These are phyloP conservation scores for Kuraishia piskuri DNA, from an alignment of 805 yeast genomes.

Conservation along the genomic window DNA sequence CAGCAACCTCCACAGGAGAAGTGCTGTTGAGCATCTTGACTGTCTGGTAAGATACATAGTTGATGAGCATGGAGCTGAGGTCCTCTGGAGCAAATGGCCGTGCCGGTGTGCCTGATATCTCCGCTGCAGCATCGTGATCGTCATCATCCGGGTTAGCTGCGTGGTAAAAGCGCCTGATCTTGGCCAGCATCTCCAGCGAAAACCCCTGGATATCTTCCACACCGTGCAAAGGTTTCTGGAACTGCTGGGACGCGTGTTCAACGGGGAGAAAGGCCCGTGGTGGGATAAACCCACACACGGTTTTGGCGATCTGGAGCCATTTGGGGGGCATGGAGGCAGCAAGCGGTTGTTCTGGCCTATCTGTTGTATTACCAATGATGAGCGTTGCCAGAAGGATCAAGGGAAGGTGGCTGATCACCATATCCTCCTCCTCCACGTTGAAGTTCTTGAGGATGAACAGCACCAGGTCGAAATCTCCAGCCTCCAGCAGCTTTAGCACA, in stretches of 20 bases:
- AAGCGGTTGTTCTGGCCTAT: slow-evolving; percentile 19
- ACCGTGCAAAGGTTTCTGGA: slow-evolving; percentile 5
- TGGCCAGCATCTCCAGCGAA: slow-evolving; percentile 8
- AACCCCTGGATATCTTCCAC: slow-evolving; percentile 8
- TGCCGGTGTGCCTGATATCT: slow-evolving; percentile 2
- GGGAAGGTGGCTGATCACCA: slow-evolving; percentile 70
- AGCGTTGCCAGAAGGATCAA: slow-evolving; percentile 46
- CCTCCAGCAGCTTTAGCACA: slow-evolving; percentile 34
- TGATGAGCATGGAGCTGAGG: slow-evolving; percentile 31
- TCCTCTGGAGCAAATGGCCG: slow-evolving; percentile 36
- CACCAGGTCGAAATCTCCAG: slow-evolving; percentile 37
- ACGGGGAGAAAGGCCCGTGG: slow-evolving; percentile 53
- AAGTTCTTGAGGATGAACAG: slow-evolving; percentile 55
- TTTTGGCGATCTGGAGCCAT: slow-evolving; percentile 15
- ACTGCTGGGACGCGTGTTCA: slow-evolving; percentile 26
- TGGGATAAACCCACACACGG: slow-evolving; percentile 48
- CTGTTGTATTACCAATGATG: slow-evolving; percentile 20
- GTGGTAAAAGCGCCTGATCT: slow-evolving; percentile 26
- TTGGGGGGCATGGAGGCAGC: neutral
- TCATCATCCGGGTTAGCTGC: slow-evolving; percentile 12
- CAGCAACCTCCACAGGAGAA: slow-evolving; percentile 6
- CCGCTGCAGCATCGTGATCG: no score
- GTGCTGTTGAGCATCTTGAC: slow-evolving; percentile 9
- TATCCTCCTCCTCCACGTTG: slow-evolving; percentile 81
- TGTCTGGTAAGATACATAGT: slow-evolving; percentile 13